Evolutionary conservation across 352 stramenopile species (phyloP).

Genomic region (Stephanocyclus meneghinianus): DNA sequence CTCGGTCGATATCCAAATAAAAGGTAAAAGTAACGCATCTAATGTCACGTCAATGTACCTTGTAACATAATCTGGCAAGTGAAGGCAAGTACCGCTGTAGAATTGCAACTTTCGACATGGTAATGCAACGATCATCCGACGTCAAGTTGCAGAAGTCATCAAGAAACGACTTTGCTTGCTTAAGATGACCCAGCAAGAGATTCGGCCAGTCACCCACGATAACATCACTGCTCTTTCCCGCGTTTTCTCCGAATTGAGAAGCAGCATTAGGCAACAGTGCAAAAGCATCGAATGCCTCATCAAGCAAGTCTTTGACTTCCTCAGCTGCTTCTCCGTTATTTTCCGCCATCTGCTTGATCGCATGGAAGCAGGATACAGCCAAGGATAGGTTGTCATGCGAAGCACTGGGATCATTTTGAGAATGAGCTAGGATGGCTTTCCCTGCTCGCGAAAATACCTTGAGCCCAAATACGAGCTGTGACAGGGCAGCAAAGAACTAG

Average conservation of each 20-base stretch:
- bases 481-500: not conserved
- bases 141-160: slow-evolving; percentile 29
- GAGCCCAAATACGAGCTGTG: slow-evolving; percentile 43
- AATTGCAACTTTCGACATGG: slow-evolving; percentile 32
- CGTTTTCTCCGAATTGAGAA: slow-evolving; percentile 29
- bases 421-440: slow-evolving; percentile 40
- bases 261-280: slow-evolving; percentile 37
- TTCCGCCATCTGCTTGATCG: slow-evolving; percentile 22
- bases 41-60: slow-evolving; percentile 16
- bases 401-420: slow-evolving; percentile 20
- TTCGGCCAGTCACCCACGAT: slow-evolving; percentile 45
- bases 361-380: slow-evolving; percentile 40
- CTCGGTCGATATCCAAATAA: not conserved
- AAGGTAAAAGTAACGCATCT: not conserved
- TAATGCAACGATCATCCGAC: slow-evolving; percentile 12
- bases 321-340: slow-evolving; percentile 29
- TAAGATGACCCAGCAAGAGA: slow-evolving; percentile 57
- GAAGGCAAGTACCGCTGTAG: slow-evolving; percentile 41
- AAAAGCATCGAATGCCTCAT: slow-evolving; percentile 53
- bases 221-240: not conserved
- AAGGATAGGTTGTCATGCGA: slow-evolving; percentile 36
- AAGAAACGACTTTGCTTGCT: slow-evolving; percentile 31
- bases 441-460: slow-evolving; percentile 41
- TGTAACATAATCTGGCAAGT: slow-evolving; percentile 51
- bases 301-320: slow-evolving; percentile 32